Percentiles rank a stretch among this genome's conserved stretches.
Evolutionary conservation across 495 filamentous ascomycete genomes (phyloP).

Genomic region (Chaetomidium leptoderma): DNA sequence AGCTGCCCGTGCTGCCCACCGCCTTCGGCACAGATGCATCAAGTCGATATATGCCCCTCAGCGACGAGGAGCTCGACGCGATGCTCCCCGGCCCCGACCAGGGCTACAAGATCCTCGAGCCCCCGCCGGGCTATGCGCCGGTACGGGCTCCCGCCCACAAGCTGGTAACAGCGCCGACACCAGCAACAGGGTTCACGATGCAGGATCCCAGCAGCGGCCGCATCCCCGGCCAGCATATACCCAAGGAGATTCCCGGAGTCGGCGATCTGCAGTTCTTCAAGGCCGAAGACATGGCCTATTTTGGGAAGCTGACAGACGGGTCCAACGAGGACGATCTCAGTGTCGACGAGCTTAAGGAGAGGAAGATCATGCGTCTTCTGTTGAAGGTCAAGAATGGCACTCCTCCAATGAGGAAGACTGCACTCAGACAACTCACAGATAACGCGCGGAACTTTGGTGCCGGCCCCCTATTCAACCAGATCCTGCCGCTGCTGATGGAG

Average conservation of each 20-base stretch:
- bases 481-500: conserved; percentile 96
- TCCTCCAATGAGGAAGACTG: conserved; percentile 98
- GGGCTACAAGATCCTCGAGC: conserved; percentile 90
- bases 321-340: conserved; percentile 88
- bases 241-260: conserved; percentile 94
- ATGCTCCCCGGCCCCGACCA: conserved; percentile 75
- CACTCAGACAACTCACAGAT: conserved; percentile 95
- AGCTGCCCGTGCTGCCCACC: conserved; percentile 51
- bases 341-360: conserved; percentile 93
- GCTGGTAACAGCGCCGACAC: conserved; percentile 67
- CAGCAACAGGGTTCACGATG: conserved; percentile 88
- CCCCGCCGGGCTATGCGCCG: conserved; percentile 90
- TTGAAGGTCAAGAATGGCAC: conserved; percentile 99
- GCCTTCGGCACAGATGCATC: conserved; percentile 79
- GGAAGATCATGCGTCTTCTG: conserved; percentile 96
- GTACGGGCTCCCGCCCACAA: conserved; percentile 72
- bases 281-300: conserved; percentile 97
- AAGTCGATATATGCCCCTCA: conserved; percentile 70
- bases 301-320: conserved; percentile 93
- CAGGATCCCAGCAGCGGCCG: conserved; percentile 84
- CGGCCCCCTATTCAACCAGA: conserved; percentile 94
- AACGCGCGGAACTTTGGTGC: conserved; percentile 97
- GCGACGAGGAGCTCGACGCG: conserved; percentile 89
- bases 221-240: conserved; percentile 81
- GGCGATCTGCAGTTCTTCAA: conserved; percentile 99